Evolutionary conservation across 805 yeast species (phyloP), one percentile per base, ranked within the genome.

Genomic region (Candida namnaoensis): DNA sequence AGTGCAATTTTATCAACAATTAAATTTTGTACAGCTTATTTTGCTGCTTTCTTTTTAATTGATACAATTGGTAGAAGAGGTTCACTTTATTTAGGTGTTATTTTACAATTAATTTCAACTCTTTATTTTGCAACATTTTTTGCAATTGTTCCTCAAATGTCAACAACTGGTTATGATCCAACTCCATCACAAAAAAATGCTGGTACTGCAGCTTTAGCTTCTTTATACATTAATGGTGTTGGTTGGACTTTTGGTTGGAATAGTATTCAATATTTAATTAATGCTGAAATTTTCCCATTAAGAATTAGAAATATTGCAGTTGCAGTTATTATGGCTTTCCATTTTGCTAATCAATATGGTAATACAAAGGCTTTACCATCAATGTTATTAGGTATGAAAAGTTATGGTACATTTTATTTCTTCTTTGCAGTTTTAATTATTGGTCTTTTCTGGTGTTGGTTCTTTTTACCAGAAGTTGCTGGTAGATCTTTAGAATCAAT

Each of bases 211-310:
- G 80, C 80, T 8, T 54, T 76, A 48, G 77, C 78, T 1, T 66
- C 74, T 38, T 50, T 76, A 26, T 75, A 61, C 48, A 48, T 75
- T 33, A 62, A 68, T 30, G 81, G 81, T 48, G 62, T 66, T 23
- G 80, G 79, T 33, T 76, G 81, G 82, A 70, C 77, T 30, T 54
- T 76, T 57, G 81, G 81, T 33, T 76, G 74, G 69, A 76, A 76
- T 57, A 62, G 76, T 0, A 61, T 74, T 38, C 80, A 76, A 53
- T 76, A 75, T 51, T 61, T 76, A 47, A 57, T 76, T 48, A 74
- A 74, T 44, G 66, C 80, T 5, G 82, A 76, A 51, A 65, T 76
- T 41, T 66, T 75, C 52, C 81, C 81, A 23, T 57, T 75, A 50
- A 63, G 69, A 43, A 62, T 71, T 33, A 64, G 80, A 46, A 66